Base-by-base conservation (phyloP, 2,329 filamentous ascomycete species). In the Trichoderma guizhouense region DNA sequence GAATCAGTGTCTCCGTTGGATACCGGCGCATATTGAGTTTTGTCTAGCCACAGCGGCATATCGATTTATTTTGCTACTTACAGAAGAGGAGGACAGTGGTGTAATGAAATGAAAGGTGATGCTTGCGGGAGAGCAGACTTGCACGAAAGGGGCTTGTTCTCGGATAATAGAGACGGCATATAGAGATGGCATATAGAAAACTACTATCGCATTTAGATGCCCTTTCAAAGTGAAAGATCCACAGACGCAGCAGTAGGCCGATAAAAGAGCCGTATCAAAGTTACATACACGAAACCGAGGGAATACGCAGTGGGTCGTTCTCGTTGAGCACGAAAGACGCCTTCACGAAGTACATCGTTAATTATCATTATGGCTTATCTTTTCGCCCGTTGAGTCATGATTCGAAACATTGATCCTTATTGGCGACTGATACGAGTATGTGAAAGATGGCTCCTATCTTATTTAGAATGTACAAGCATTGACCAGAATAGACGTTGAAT, bases 331-430 rank as follows among this genome's bases (percentile, higher is more conserved):
- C 24, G 9, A 47, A 1, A 51, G n/a, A 14, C 3, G 5, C n/a
- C 43, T 39, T 39, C 7, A 39, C 36, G 15, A 39, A 39, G 36
- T 39, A 39, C 36, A 39, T 9, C 3, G 39, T n/a, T 47, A 36
- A 4, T 12, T 21, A 21, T 51, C 39, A 43, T 21, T 5, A 5
- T 51, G 43, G n/a, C 43, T n/a, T 24, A 51, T 51, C 43, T 21
- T 12, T 51, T 21, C 4, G 7, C n/a, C n/a, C 8, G 2, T 4
- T 11, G 8, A 51, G 0, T 21, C n/a, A 2, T 7, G n/a, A 1
- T 8, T 4, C 15, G 36, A 39, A 39, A 8, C 18, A 39, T 18
- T 24, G 2, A 51, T 2, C 43, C 9, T 47, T 47, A 47, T 9
- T 47, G 43, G 43, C 43, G 9, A 47, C 43, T 9, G 8, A n/a